phyloP scores from a whole-genome alignment of 306 rosid species.

The Urtica urens region DNA sequence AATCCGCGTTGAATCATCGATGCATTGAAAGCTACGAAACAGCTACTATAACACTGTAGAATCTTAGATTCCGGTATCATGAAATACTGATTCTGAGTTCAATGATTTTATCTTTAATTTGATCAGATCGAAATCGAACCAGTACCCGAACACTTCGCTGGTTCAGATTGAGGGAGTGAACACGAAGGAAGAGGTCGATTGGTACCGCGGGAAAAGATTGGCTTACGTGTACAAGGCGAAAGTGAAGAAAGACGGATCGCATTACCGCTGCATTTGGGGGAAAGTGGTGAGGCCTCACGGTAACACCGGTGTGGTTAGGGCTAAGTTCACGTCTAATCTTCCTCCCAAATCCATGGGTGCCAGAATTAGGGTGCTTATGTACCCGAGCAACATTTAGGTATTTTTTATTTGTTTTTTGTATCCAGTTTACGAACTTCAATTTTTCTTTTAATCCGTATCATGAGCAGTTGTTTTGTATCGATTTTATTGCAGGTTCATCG shows the following conservation, averaged over 20 bases:
- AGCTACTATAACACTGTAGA: too few relatives aligned
- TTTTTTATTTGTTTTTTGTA: background rate
- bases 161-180: slow-evolving; percentile 87
- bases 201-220: slow-evolving; percentile 78
- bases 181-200: slow-evolving; percentile 78
- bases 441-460: background rate
- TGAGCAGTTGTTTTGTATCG: background rate
- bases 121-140: slow-evolving; percentile 80
- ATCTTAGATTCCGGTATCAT: too few relatives aligned
- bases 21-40: too few relatives aligned
- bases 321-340: slow-evolving; percentile 82
- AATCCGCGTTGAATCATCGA: too few relatives aligned
- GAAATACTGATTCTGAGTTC: background rate
- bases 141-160: slow-evolving; percentile 76
- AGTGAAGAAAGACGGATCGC: slow-evolving; percentile 71
- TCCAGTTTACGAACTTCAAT: too few relatives aligned
- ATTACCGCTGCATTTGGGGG: slow-evolving; percentile 93
- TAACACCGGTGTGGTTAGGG: slow-evolving; percentile 79
- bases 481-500: background rate
- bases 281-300: slow-evolving; percentile 85
- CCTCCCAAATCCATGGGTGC: slow-evolving; percentile 97
- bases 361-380: slow-evolving; percentile 78
- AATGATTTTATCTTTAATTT: background rate
- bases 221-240: slow-evolving; percentile 85
- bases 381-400: slow-evolving; percentile 74